Conservation (phyloP, 2,329 filamentous ascomycete species). For the Talaromyces sp. region DNA sequence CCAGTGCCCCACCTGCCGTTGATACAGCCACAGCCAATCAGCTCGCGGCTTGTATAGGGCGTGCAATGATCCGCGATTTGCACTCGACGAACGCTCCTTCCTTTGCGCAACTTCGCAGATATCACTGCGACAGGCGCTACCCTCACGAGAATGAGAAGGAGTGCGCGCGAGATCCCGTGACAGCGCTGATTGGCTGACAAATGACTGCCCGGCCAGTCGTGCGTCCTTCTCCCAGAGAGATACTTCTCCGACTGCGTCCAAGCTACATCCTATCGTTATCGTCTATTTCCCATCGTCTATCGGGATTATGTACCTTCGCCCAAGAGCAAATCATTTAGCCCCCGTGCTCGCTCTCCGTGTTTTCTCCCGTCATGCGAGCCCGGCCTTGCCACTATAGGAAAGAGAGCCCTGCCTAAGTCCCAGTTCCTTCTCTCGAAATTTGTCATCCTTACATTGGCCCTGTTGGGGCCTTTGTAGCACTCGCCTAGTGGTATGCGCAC, state of each 20-base stretch:
- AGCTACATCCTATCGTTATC: constrained; percentile 7
- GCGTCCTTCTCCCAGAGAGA: not conserved
- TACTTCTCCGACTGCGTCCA: not conserved
- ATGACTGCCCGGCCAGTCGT: not conserved
- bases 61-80: constrained; percentile 19
- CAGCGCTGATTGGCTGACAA: not conserved
- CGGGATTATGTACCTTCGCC: not conserved
- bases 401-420: not conserved
- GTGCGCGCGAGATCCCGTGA: constrained; percentile 5
- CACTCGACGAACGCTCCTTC: constrained; percentile 20
- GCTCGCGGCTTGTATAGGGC: not conserved
- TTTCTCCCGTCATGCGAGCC: not conserved
- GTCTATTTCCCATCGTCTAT: not conserved
- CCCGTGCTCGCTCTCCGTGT: constrained; percentile 8
- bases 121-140: constrained; percentile 9
- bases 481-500: not conserved
- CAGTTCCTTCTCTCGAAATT: not conserved
- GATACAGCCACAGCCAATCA: constrained; percentile 10
- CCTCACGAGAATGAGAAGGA: constrained; percentile 5
- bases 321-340: constrained; percentile 17
- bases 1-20: constrained; percentile 1
- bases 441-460: not conserved
- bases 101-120: not conserved
- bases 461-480: not conserved
- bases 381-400: not conserved